Evolutionary conservation across 2,329 filamentous ascomycete genomes (phyloP), one percentile per base, ranked within the genome.

Genomic region (Aschersonia sp.): DNA sequence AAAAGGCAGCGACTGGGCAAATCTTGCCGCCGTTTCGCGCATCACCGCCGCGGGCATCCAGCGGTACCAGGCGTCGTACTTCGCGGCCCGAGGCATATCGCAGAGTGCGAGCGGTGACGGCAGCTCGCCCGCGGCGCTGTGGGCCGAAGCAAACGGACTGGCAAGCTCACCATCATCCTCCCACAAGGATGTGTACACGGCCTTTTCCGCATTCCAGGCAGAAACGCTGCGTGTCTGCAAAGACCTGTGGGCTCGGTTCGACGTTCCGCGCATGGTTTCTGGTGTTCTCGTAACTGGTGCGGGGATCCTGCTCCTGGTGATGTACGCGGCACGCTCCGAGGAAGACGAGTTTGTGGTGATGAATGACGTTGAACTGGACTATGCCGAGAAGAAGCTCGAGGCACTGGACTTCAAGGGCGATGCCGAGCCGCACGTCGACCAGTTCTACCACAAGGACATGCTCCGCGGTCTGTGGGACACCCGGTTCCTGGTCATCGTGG

Each of bases 201-300:
- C 81, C 0, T 90, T 86, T 58, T 68, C 73, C 12, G 70, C 72
- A 9, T 97, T 94, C 59, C 88, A 95, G 61, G 70, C 71, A 32
- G 79, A 86, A 59, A 95, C 84, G 1, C 70, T 98, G 43, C 72
- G 72, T 31, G 74, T 90, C 10, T 97, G 87, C 68, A 85, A 88
- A 60, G 76, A 74, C 40, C 69, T 97, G 12, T 98, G 92, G 92
- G 88, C 92, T 29, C 79, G 85, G 37, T 98, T 98, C 55, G 87
- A 98, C 61, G 72, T 95, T 22, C 73, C 79, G 2, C 85, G 83
- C 60, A 98, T 98, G 88, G 59, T 83, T 11, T 72, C 84, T 52
- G 92, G 92, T 44, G 79, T 97, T 39, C 61, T 64, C 0, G 76
- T 94, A 47, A 76, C 94, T 51, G 72, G 77, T 4, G 66, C 77